Evolutionary conservation across 495 filamentous ascomycete genomes (phyloP).

Genomic region (Lophiostoma macrostomum): DNA sequence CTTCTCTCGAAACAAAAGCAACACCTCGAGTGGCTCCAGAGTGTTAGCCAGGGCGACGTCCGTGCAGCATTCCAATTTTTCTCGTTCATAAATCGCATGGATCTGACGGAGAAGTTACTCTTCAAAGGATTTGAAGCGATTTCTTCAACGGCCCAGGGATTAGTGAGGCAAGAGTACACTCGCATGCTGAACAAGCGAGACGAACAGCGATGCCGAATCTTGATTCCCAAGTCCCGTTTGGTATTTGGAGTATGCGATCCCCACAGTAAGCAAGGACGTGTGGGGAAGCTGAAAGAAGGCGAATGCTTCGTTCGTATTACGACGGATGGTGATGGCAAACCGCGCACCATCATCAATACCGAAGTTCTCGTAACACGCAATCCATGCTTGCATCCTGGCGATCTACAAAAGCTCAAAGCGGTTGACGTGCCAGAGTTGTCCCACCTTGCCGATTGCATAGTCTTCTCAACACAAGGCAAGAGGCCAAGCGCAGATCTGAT

Average conservation of each 20-base stretch:
- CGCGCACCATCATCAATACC: constrained; percentile 41
- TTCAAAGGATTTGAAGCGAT: constrained; percentile 46
- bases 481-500: constrained; percentile 52
- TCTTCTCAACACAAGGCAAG: constrained; percentile 48
- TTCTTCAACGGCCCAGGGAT: constrained; percentile 33
- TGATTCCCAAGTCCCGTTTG: constrained; percentile 47
- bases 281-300: constrained; percentile 46
- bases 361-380: constrained; percentile 53
- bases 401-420: constrained; percentile 51
- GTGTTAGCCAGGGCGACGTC: constrained; percentile 35
- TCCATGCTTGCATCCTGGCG: constrained; percentile 53
- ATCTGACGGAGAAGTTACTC: constrained; percentile 48
- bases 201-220: constrained; percentile 47
- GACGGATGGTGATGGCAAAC: constrained; percentile 42
- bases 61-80: constrained; percentile 46
- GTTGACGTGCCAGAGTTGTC: constrained; percentile 44
- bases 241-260: constrained; percentile 53
- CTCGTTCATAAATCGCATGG: constrained; percentile 41
- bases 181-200: constrained; percentile 50
- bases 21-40: constrained; percentile 44
- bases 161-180: constrained; percentile 43
- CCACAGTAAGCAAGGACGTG: constrained; percentile 1
- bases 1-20: constrained; percentile 47
- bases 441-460: constrained; percentile 52
- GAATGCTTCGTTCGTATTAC: constrained; percentile 49